Evolutionary conservation across 495 filamentous ascomycete species (phyloP), one percentile per base, ranked within the genome.

Genomic region (Tuber melanosporum): DNA sequence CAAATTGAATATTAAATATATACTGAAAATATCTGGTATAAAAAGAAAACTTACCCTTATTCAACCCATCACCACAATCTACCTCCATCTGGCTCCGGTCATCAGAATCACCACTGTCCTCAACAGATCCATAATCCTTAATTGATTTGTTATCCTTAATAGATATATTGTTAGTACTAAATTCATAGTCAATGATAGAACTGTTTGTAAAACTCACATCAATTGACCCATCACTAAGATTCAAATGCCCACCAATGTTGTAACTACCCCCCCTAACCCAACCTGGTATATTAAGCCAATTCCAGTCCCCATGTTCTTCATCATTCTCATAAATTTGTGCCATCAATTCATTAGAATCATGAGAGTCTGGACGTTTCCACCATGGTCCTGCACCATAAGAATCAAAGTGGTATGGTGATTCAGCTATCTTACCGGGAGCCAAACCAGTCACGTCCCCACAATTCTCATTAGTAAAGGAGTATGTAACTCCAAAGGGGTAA

Each of bases 191-290:
- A 36, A 32, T 4, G 10, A 62, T 8, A 1, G 52, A 62, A 0
- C n/a, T n/a, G 15, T 62, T 32, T 10, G 26, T 62, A 15, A n/a
- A 62, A 5, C 12, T 43, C 42, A 8, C n/a, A 14, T 62, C n/a
- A 20, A 26, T 15, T 5, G 52, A 62, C 32, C 12, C 52, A 32
- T 62, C 52, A 9, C 43, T 17, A 47, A 49, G 47, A 1, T 46
- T 72, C 10, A 75, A 66, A 44, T 75, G 73, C 4, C 36, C 43
- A n/a, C 77, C 73, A n/a, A 41, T 69, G 44, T 47, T 26, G 20
- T n/a, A 17, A 71, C 77, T 75, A 46, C 78, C 72, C 14, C 73
- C 73, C 22, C 45, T 45, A 36, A 75, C 73, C 77, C 73, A 79
- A 44, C 45, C n/a, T 0, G 76, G 76, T 1, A 66, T 36, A 6